These are phyloP conservation scores for Craspedostauros australis DNA, from an alignment of 108 stramenopile species.

Conservation along the genomic window DNA sequence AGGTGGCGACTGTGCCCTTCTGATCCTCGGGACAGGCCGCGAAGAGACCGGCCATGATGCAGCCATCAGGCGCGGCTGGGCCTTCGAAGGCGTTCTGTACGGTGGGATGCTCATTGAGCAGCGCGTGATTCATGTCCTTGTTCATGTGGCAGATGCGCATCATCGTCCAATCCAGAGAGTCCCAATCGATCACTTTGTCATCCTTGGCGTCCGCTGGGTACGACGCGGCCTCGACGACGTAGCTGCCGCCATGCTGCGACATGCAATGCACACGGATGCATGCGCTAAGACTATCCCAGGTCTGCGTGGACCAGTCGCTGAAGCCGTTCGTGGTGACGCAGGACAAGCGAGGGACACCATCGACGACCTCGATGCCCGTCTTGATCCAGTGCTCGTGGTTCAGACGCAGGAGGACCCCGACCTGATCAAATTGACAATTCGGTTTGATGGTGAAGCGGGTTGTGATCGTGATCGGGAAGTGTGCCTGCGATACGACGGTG, in stretches of 20 bases:
- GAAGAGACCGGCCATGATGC: conserved; percentile 28
- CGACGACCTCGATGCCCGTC: conserved; percentile 42
- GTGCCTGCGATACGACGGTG: background rate
- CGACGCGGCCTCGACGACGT: conserved; percentile 31
- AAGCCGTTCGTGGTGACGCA: conserved; percentile 49
- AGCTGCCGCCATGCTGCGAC: conserved; percentile 15
- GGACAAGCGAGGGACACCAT: conserved; percentile 33
- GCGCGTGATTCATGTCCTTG: conserved; percentile 1
- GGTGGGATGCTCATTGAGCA: background rate
- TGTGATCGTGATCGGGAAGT: conserved; percentile 5
- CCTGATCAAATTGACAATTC: conserved; percentile 43
- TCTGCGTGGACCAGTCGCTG: conserved; percentile 44
- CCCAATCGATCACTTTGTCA: too few relatives aligned
- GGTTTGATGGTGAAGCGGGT: conserved; percentile 27
- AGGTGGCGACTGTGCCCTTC: conserved; percentile 19
- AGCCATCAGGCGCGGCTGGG: background rate
- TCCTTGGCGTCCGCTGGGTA: background rate
- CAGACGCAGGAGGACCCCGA: conserved; percentile 32
- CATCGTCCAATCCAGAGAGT: conserved; percentile 15
- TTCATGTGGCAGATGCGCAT: conserved; percentile 26
- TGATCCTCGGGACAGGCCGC: conserved; percentile 29
- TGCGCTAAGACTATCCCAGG: conserved; percentile 9
- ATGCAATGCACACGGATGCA: conserved; percentile 23
- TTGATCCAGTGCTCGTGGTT: conserved; percentile 35
- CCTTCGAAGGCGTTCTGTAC: conserved; percentile 4